Conservation (phyloP, 441 rosid species). For the Biscutella auriculata region DNA sequence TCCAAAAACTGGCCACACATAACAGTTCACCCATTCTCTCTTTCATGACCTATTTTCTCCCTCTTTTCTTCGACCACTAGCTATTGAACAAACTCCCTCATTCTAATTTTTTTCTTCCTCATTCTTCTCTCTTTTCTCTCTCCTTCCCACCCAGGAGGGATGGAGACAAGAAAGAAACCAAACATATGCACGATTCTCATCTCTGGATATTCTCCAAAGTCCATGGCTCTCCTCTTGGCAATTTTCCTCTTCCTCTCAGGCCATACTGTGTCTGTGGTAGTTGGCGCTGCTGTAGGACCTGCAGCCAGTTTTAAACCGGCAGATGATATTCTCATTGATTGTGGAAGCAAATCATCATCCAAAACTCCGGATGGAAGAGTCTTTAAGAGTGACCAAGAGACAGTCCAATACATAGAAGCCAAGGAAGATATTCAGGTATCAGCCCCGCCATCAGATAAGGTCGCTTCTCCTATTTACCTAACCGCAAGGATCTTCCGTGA, state of each 20-base stretch:
- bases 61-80: constrained; percentile 25
- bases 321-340: constrained; percentile 53
- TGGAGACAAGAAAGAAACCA: constrained; percentile 52
- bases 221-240: constrained; percentile 22
- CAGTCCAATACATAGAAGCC: constrained; percentile 32
- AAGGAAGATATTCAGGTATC: constrained; percentile 42
- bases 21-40: constrained; percentile 22
- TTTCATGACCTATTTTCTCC: constrained; percentile 20
- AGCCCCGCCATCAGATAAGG: constrained; percentile 39
- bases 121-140: constrained; percentile 23
- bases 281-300: constrained; percentile 11
- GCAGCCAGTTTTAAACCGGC: constrained; percentile 29
- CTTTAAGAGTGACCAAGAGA: constrained; percentile 54
- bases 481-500: constrained; percentile 52
- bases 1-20: constrained; percentile 21
- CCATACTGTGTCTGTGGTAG: not conserved
- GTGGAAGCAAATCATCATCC: constrained; percentile 40
- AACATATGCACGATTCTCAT: not conserved
- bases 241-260: constrained; percentile 22
- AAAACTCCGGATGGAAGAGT: constrained; percentile 47
- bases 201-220: constrained; percentile 25
- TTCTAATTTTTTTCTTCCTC: constrained; percentile 21
- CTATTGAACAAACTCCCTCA: constrained; percentile 17
- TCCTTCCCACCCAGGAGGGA: constrained; percentile 59
- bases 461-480: constrained; percentile 47